A percentile compares a stretch with the other conserved stretches of the same genome.
Conservation (phyloP, 805 yeast species). For the Kodamaea nitidulidarum region DNA sequence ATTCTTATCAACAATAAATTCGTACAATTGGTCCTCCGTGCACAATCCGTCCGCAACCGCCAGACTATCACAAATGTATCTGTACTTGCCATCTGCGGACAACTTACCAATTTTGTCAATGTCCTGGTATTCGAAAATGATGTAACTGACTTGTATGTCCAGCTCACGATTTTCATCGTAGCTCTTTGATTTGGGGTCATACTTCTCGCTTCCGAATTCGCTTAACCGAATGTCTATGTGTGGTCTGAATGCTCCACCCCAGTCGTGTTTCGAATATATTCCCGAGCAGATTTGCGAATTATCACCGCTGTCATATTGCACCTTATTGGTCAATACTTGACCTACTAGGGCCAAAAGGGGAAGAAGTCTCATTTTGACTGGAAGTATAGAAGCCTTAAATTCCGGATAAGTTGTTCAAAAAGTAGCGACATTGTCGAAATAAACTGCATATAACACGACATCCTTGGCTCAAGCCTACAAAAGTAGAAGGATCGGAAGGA, state of each 20-base stretch:
- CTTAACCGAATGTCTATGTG: conserved; percentile 30
- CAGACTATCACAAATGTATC: conserved; percentile 71
- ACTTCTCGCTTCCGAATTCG: conserved; percentile 26
- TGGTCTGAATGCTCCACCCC: conserved; percentile 78
- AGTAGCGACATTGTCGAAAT: not conserved
- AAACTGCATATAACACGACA: not conserved
- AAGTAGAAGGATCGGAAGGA: not conserved
- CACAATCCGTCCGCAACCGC: conserved; percentile 60
- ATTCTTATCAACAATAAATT: conserved; percentile 53
- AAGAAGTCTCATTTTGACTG: conserved; percentile 1
- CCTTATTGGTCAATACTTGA: conserved; percentile 37
- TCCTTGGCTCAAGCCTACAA: too few relatives aligned
- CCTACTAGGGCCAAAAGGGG: conserved; percentile 2
- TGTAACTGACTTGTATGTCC: conserved; percentile 53
- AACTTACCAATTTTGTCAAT: conserved; percentile 59
- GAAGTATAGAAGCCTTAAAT: not conserved
- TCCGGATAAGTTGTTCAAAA: conserved; percentile 1
- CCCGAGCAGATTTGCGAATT: conserved; percentile 80
- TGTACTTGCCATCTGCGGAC: conserved; percentile 38
- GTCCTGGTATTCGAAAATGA: conserved; percentile 83
- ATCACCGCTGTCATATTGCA: conserved; percentile 40
- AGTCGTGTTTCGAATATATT: conserved; percentile 79
- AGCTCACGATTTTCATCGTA: conserved; percentile 25
- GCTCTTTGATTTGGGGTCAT: conserved; percentile 19
- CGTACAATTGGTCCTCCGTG: conserved; percentile 48